Percentiles rank a stretch among this genome's conserved stretches.
phyloP scores from a whole-genome alignment of 257 asterid species.

The Solanum phureja region DNA sequence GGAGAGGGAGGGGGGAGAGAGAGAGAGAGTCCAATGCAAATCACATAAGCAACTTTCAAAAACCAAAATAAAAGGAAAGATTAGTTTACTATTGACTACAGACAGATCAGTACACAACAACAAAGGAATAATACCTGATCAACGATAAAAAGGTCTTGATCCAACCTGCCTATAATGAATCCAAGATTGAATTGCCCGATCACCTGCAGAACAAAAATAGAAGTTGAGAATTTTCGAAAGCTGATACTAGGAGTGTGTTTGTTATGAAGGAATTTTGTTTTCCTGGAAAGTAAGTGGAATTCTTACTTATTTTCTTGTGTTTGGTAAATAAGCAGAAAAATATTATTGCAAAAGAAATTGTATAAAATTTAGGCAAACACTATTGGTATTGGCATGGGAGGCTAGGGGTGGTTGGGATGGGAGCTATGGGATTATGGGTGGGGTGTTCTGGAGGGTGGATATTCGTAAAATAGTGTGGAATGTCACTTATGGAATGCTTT shows the following conservation, averaged over 20 bases:
- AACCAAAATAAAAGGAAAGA: not conserved
- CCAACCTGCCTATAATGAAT: slow-evolving; percentile 81
- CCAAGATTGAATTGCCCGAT: slow-evolving; percentile 98
- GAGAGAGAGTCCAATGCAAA: not conserved
- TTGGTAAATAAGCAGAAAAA: not conserved
- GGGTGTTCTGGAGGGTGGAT: not conserved
- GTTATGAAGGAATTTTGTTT: not conserved
- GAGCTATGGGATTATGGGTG: not conserved
- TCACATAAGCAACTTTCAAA: not conserved
- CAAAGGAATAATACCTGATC: slow-evolving; percentile 64
- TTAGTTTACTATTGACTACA: not conserved
- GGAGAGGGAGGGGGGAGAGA: not conserved
- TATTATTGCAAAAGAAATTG: not conserved
- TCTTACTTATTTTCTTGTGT: not conserved
- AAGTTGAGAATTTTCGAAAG: not conserved
- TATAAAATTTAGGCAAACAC: not conserved
- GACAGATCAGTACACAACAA: slow-evolving; percentile 3
- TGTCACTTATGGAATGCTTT: not conserved
- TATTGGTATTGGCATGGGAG: not conserved
- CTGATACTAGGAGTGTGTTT: not conserved
- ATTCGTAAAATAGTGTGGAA: not conserved
- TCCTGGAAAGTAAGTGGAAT: not conserved
- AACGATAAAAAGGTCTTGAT: slow-evolving; percentile 84
- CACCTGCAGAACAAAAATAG: slow-evolving; percentile 39
- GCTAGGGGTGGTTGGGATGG: not conserved